Conservation (phyloP, 306 rosid genomes). For the Prosopis cineraria region DNA sequence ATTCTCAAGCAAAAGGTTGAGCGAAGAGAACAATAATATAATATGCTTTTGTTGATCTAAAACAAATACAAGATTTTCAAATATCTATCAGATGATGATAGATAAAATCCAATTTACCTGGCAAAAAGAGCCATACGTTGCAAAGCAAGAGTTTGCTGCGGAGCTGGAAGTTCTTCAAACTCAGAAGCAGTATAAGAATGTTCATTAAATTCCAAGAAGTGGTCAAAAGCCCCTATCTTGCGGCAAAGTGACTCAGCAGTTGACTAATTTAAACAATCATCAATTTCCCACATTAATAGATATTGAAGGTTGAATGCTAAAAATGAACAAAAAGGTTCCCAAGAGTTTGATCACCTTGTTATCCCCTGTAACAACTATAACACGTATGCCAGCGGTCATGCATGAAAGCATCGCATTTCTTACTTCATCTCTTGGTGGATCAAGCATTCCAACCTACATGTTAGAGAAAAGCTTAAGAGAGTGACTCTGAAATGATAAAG, state of each 20-base stretch:
- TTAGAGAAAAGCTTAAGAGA: conserved; percentile 3
- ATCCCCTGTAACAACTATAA: conserved; percentile 98
- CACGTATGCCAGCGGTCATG: conserved; percentile 98
- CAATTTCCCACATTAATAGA: conserved; percentile 36
- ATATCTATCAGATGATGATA: conserved; percentile 21
- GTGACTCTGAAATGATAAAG: background rate
- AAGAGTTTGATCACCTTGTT: conserved; percentile 70
- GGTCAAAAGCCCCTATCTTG: conserved; percentile 96
- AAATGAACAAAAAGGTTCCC: conserved; percentile 13
- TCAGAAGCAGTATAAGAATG: conserved; percentile 90
- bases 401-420: conserved; percentile 91
- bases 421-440: conserved; percentile 99
- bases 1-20: conserved; percentile 4
- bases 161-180: conserved; percentile 86
- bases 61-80: conserved; percentile 14
- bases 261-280: conserved; percentile 55
- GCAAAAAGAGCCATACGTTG: conserved; percentile 93
- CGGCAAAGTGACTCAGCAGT: conserved; percentile 98
- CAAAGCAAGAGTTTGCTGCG: conserved; percentile 85
- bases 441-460: conserved; percentile 93
- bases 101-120: conserved; percentile 51
- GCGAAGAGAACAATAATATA: background rate
- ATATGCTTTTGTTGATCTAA: conserved; percentile 32
- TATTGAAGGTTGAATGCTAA: conserved; percentile 28
- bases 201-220: conserved; percentile 71